These are phyloP conservation scores for Choiromyces venosus DNA, from an alignment of 495 filamentous ascomycete genomes.

Conservation along the genomic window DNA sequence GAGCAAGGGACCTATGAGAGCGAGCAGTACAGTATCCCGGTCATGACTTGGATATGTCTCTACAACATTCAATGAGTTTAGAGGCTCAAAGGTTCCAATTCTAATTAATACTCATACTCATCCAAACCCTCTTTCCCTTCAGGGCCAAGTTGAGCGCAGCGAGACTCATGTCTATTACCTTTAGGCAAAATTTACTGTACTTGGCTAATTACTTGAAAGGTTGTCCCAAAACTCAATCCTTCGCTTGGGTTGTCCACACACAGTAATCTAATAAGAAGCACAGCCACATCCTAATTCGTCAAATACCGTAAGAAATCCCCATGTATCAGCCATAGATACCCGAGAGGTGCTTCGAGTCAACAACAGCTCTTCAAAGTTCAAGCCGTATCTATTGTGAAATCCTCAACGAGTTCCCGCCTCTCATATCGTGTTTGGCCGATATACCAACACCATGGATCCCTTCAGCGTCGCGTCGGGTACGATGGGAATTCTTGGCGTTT, in stretches of 20 bases:
- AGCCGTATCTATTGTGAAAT: neutral
- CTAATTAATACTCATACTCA: no score
- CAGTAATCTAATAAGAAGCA: neutral
- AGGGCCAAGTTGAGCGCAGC: no score
- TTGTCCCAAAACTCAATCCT: neutral
- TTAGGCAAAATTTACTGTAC: no score
- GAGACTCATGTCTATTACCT: no score
- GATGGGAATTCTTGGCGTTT: neutral
- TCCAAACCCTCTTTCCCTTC: no score
- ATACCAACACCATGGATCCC: neutral
- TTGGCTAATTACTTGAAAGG: no score
- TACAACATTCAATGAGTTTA: no score
- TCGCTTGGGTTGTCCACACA: neutral
- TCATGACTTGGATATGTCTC: no score
- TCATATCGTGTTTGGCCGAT: neutral
- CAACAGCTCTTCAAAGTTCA: neutral
- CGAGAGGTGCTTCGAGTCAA: neutral
- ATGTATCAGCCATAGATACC: neutral
- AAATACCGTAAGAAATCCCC: neutral
- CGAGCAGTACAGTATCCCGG: no score
- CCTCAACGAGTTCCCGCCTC: neutral
- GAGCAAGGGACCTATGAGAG: no score
- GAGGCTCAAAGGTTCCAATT: no score
- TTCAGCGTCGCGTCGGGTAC: neutral
- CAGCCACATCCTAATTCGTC: neutral